Base-by-base conservation (phyloP, 2,329 filamentous ascomycete species). In the Fusarium nelsonii region DNA sequence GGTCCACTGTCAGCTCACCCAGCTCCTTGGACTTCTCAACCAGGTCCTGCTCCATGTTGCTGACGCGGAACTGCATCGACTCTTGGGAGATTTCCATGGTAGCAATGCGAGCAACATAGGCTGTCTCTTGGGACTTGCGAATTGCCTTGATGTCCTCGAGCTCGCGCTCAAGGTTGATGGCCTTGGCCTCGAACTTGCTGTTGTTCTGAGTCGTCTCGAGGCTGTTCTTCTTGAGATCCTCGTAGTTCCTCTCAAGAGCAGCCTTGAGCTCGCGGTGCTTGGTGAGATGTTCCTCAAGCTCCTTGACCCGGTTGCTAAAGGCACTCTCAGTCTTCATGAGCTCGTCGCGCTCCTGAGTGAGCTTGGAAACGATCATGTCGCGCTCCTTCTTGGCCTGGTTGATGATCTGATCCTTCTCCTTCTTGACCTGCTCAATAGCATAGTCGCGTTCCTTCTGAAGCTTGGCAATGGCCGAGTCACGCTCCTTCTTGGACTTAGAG, bases 11-110 rank as follows among this genome's bases (percentile, higher is more conserved):
- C 15, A 75, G 58, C 36, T 68, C 63, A 6, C 74, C 74, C 5
- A 73, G 58, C 41, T 74, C 70, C 26, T 66, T 70, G 5, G 74
- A 54, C 43, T 68, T 74, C 3, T 73, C 64, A 4, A 74, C 36
- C 7, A 75, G 63, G 20, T 75, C 74, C 9, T 50, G 50, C 44
- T 75, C 70, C 36, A 75, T 69, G 10, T 69, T 68, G 20, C 62
- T 63, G 28, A 71, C 62, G 2, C 73, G 71, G 65, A 74, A 71
- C 39, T 75, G 65, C 54, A 75, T 53, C 1, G 74, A 69, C 51
- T 75, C 74, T 48, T 75, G 68, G 11, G 74, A 75, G 33, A 75
- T 75, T 49, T 75, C 74, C 32, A 75, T 65, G 6, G 66, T 69
- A 3, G 74, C 67, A 10, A 75, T 70, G 12, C 69, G 74, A 10